phyloP scores from a whole-genome alignment of 2,329 filamentous ascomycete species.

The Fusarium subtropicale region DNA sequence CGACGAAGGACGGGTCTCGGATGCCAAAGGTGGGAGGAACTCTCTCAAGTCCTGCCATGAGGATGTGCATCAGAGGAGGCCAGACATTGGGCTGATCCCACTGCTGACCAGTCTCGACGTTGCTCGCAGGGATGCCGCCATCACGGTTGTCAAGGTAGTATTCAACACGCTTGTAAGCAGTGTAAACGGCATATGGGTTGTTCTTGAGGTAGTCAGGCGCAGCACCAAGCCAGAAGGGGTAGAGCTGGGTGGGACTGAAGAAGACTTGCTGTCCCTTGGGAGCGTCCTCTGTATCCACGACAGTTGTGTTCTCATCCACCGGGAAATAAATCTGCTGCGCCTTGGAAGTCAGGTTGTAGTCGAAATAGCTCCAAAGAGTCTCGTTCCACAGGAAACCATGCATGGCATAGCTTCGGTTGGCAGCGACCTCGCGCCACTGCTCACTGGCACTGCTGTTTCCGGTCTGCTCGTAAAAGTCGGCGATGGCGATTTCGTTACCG shows the following conservation, averaged over 20 bases:
- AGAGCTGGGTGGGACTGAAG: slow-evolving; percentile 71
- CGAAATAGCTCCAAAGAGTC: slow-evolving; percentile 72
- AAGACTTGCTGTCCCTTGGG: slow-evolving; percentile 67
- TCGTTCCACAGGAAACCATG: slow-evolving; percentile 73
- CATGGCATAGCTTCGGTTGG: slow-evolving; percentile 70
- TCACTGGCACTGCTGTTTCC: slow-evolving; percentile 64
- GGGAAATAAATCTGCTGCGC: slow-evolving; percentile 67
- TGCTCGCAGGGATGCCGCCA: slow-evolving; percentile 72
- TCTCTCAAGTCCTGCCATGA: slow-evolving; percentile 71
- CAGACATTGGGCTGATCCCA: slow-evolving; percentile 79
- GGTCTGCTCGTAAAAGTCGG: slow-evolving; percentile 62
- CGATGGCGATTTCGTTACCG: slow-evolving; percentile 71
- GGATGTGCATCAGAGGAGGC: slow-evolving; percentile 73
- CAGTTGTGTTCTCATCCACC: slow-evolving; percentile 56
- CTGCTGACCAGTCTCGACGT: slow-evolving; percentile 70
- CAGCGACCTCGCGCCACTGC: slow-evolving; percentile 63
- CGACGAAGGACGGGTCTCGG: slow-evolving; percentile 65
- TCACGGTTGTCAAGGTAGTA: slow-evolving; percentile 62
- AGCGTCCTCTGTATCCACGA: slow-evolving; percentile 53
- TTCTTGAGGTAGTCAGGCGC: slow-evolving; percentile 67
- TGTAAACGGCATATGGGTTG: slow-evolving; percentile 68
- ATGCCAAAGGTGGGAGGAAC: slow-evolving; percentile 67
- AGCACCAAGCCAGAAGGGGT: slow-evolving; percentile 76
- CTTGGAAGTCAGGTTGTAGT: slow-evolving; percentile 73
- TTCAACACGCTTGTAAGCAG: slow-evolving; percentile 65